Percentiles rank a stretch among this genome's conserved stretches.
Evolutionary conservation across 805 yeast species (phyloP).

Genomic region (Saturnispora gosingensis): DNA sequence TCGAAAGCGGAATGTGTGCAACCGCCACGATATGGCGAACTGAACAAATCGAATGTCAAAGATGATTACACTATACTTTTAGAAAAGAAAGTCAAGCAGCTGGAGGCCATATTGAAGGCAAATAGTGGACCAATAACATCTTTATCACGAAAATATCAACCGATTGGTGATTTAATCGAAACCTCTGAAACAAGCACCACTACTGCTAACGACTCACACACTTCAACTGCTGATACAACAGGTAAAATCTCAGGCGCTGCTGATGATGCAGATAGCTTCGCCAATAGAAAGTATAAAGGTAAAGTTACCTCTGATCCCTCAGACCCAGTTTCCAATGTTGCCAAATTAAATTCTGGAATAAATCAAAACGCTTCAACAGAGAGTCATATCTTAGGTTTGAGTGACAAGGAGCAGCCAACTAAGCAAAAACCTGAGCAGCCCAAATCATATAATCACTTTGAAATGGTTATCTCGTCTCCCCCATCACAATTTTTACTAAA

Average conservation of each 20-base stretch:
- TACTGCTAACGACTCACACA: background rate
- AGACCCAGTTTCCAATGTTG: background rate
- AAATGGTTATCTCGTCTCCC: slow-evolving; percentile 4
- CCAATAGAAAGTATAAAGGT: background rate
- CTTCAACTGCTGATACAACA: background rate
- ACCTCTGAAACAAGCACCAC: background rate
- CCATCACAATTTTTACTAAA: background rate
- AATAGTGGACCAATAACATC: slow-evolving; percentile 6
- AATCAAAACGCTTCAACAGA: background rate
- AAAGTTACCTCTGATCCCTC: background rate
- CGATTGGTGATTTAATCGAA: slow-evolving; percentile 19
- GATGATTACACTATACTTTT: slow-evolving; percentile 50
- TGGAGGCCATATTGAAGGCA: slow-evolving; percentile 41
- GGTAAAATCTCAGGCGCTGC: background rate
- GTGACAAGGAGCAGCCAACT: background rate
- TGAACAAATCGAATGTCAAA: slow-evolving; percentile 32
- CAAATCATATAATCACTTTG: slow-evolving; percentile 13
- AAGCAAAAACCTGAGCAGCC: background rate
- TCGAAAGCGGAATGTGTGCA: slow-evolving; percentile 55
- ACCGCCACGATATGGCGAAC: slow-evolving; percentile 47
- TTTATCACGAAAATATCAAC: slow-evolving; percentile 19
- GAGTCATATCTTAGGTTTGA: background rate
- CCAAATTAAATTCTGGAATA: background rate
- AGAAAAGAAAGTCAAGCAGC: slow-evolving; percentile 43
- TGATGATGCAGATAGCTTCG: background rate